Base-by-base conservation (phyloP, 1,284 basidiomycete species). In the Cryptococcus deneoformans region DNA sequence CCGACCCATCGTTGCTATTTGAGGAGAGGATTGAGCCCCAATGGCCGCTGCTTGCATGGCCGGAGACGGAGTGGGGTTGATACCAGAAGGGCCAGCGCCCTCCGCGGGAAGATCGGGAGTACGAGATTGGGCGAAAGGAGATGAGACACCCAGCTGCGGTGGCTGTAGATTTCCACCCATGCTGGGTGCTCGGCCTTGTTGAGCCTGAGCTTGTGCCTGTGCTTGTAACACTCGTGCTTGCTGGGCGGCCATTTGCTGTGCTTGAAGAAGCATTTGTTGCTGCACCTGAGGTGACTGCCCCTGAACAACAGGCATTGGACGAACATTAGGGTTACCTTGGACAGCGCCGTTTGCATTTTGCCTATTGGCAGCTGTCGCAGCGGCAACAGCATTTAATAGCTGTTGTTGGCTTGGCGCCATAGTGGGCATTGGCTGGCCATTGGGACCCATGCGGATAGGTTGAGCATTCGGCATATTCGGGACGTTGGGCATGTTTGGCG, bases 371-470 rank as follows among this genome's bases (percentile, higher is more conserved):
- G 71, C 70, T 11, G 66, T 66, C 11, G 72, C 72, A 4, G 71
- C 70, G 1, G 69, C 74, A 1, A 73, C 72, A 16, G 74, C 74
- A 24, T 67, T 68, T 51, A 76, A 61, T 2, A 76, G 50, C 54
- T 75, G 72, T 58, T 73, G 71, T 53, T 76, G 74, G 51, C 64
- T 70, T 5, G 68, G 65, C 3, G 67, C 29, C 62, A 68, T 66
- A 46, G 62, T 63, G 11, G 63, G 63, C 51, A 70, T 52, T 11
- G 59, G 60, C 61, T 72, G 72, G 6, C 70, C 71, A 50, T 69
- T 69, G 7, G 68, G 62, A 6, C 60, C 64, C 9, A 66, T 58
- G 0, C 62, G 58, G 5, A 52, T 36, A 16, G 43, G 56, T 16
- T 36, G 47, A 16, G 51, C 54, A 42, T 58, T 58, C 2, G 54